Conservation (phyloP, 2,329 filamentous ascomycete genomes). For the Colletotrichum tabaci region DNA sequence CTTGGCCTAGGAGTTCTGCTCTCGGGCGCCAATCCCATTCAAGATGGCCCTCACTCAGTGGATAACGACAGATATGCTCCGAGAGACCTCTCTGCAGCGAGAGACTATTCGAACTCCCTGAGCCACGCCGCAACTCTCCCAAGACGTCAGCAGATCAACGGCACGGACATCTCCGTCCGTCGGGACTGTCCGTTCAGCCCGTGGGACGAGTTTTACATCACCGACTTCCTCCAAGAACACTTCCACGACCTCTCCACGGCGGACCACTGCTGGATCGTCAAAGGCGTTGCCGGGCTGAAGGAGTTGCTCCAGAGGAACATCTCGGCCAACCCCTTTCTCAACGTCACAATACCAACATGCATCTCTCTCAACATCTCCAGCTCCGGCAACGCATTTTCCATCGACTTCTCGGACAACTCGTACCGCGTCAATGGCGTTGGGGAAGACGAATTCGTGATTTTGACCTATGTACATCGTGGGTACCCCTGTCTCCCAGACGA, state of each 20-base stretch:
- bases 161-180: not conserved
- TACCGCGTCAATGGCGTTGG: conserved; percentile 23
- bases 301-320: conserved; percentile 29
- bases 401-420: conserved; percentile 23
- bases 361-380: conserved; percentile 27
- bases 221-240: conserved; percentile 35
- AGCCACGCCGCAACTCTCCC: not conserved
- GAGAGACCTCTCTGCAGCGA: not conserved
- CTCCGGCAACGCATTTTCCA: conserved; percentile 30
- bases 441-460: conserved; percentile 21
- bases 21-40: not conserved
- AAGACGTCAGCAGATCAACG: conserved; percentile 5
- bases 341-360: conserved; percentile 35
- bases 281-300: conserved; percentile 26
- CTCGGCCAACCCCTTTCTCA: conserved; percentile 29
- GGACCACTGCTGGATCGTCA: conserved; percentile 39
- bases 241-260: conserved; percentile 14
- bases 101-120: not conserved
- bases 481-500: not conserved
- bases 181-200: conserved; percentile 8
- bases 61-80: not conserved
- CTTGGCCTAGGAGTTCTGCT: not conserved
- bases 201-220: conserved; percentile 35
- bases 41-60: not conserved
- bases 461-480: conserved; percentile 34